Evolutionary conservation across 768 basidiomycete species (phyloP), one percentile per base, ranked within the genome.

Genomic region (Trametes sanguinea): DNA sequence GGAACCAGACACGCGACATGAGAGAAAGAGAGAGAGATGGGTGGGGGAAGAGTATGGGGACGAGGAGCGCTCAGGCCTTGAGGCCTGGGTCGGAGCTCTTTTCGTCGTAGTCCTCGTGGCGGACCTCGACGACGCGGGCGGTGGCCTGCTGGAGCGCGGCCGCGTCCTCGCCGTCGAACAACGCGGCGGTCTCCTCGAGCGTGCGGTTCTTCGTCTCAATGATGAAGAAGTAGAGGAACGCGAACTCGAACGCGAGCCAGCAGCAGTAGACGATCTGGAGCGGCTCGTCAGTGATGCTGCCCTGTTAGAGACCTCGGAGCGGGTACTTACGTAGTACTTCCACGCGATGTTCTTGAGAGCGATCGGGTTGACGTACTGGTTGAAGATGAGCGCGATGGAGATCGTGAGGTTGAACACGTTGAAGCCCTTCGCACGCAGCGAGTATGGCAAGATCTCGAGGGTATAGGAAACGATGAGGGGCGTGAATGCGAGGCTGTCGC

Each of bases 381-480:
- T 94, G 76, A 95, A 92, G 74, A 95, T 90, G 67, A 94, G 85
- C 6, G 92, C 83, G 57, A 88, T 66, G 11, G 90, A 91, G 72
- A 92, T 84, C 61, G 83, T 76, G 72, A 94, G 89, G 76, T 85
- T 89, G 81, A 94, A 91, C 57, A 94, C 69, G 65, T 82, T 89
- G 79, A 92, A 87, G 56, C 92, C 91, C 80, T 93, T 94, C 66
- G 92, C 92, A 73, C 93, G 92, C 59, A 95, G 78, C 33, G 78
- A 76, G 78, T 82, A 94, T 5, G 93, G 93, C 55, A 95, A 77
- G 75, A 95, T 95, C 75, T 96, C 94, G 65, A 94, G 82, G 46
- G 92, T 90, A 78, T 95, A 94, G 0, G 88, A 84, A 58, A 94
- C 87, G 66, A 93, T 88, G 62, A 95, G 87, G 8, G 94, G 93